phyloP scores from a whole-genome alignment of 2,329 filamentous ascomycete species.

The Emmonsia crescens region DNA sequence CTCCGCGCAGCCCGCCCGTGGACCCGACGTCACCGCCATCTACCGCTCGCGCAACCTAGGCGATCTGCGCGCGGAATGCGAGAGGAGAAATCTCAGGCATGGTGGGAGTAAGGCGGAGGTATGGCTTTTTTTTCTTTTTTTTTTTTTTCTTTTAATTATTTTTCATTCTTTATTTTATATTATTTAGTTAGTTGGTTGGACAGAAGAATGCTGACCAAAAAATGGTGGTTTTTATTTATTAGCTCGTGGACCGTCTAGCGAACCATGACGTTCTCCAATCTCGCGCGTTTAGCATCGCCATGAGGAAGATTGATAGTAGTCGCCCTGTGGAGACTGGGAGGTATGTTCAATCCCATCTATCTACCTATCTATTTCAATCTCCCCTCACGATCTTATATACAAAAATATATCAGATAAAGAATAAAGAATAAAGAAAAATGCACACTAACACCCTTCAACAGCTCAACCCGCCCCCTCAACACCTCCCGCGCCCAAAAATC shows the following conservation, averaged over 20 bases:
- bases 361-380: no score
- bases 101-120: slow-evolving; percentile 42
- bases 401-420: not conserved
- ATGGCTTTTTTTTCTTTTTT: slow-evolving; percentile 12
- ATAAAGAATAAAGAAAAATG: not conserved
- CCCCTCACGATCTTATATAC: no score
- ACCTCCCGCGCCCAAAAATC: slow-evolving; percentile 47
- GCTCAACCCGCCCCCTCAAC: slow-evolving; percentile 47
- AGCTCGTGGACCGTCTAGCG: slow-evolving; percentile 43
- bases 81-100: slow-evolving; percentile 37
- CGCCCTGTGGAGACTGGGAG: slow-evolving; percentile 24
- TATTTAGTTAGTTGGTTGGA: no score
- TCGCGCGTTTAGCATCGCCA: slow-evolving; percentile 45
- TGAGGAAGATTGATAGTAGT: slow-evolving; percentile 37
- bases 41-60: slow-evolving; percentile 42
- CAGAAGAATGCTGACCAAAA: no score
- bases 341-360: not conserved
- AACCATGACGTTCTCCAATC: slow-evolving; percentile 44
- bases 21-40: slow-evolving; percentile 41
- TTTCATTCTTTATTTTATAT: not conserved
- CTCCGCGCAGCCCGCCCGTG: slow-evolving; percentile 41
- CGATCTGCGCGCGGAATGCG: slow-evolving; percentile 42
- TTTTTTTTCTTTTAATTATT: not conserved
- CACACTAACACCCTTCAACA: not conserved
- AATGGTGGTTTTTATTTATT: no score